phyloP scores from a whole-genome alignment of 1,139 yeast species.

The Suhomyces bribrorum region DNA sequence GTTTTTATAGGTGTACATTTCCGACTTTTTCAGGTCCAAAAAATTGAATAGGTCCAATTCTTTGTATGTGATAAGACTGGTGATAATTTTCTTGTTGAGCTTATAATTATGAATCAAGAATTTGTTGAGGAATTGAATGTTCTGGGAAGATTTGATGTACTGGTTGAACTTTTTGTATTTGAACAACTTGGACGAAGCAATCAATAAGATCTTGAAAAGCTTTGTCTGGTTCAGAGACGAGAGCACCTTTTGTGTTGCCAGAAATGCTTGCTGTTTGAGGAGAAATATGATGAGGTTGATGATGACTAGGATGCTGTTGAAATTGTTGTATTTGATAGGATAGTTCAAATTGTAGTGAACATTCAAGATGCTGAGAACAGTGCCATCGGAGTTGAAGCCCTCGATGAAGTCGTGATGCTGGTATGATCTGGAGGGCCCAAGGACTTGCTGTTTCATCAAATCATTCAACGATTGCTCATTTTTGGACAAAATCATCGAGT shows the following conservation, averaged over 20 bases:
- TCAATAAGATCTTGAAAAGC: conserved; percentile 36
- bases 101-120: conserved; percentile 40
- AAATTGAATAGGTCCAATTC: conserved; percentile 31
- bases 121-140: conserved; percentile 26
- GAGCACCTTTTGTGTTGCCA: conserved; percentile 5
- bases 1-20: conserved; percentile 5
- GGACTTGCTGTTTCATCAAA: conserved; percentile 1
- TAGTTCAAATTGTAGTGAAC: conserved; percentile 14
- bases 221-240: conserved; percentile 15
- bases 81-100: conserved; percentile 41
- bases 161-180: conserved; percentile 29
- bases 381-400: conserved; percentile 18
- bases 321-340: conserved; percentile 13
- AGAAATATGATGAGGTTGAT: conserved; percentile 28
- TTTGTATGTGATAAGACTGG: conserved; percentile 33
- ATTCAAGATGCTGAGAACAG: conserved; percentile 12
- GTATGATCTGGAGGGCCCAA: background rate
- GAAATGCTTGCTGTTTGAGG: conserved; percentile 21
- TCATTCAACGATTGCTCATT: conserved; percentile 37
- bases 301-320: conserved; percentile 17
- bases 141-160: conserved; percentile 27
- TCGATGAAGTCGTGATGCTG: conserved; percentile 8
- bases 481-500: conserved; percentile 45
- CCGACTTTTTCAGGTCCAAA: conserved; percentile 11
- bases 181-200: conserved; percentile 33